Conservation (phyloP, 2,329 filamentous ascomycete species). For the Fusarium equiseti region DNA sequence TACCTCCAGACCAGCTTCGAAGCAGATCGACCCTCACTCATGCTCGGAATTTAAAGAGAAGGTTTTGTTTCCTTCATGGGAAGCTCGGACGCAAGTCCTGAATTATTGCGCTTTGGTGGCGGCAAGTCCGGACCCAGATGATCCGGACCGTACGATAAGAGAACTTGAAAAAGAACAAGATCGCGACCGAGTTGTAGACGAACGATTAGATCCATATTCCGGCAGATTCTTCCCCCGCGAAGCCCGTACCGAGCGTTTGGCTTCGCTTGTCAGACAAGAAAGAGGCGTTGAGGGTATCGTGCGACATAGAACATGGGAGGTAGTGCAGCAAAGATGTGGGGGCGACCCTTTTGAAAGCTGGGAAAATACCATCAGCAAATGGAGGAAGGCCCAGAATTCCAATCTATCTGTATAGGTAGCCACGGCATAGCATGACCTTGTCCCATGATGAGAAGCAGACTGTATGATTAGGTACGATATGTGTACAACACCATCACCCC, state of each 20-base stretch:
- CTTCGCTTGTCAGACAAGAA: conserved; percentile 79
- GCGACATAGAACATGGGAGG: conserved; percentile 81
- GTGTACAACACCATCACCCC: conserved; percentile 3
- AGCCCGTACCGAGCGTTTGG: conserved; percentile 82
- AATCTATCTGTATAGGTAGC: conserved; percentile 10
- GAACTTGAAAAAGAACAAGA: conserved; percentile 78
- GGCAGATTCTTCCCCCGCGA: conserved; percentile 84
- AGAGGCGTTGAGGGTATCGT: conserved; percentile 83
- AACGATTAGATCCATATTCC: conserved; percentile 92
- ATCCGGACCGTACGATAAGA: conserved; percentile 79
- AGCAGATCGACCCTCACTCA: conserved; percentile 68
- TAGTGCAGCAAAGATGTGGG: conserved; percentile 81
- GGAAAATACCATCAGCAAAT: conserved; percentile 73
- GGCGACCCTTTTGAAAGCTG: conserved; percentile 68
- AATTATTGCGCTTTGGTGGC: conserved; percentile 92
- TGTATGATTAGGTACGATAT: conserved; percentile 29
- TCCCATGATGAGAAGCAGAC: conserved; percentile 14
- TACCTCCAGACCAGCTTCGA: conserved; percentile 62
- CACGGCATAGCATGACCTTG: not conserved
- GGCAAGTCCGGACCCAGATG: conserved; percentile 86
- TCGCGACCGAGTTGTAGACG: conserved; percentile 81
- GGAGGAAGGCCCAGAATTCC: conserved; percentile 60
- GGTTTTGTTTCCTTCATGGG: conserved; percentile 90
- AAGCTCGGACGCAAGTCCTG: conserved; percentile 82
- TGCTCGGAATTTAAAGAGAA: conserved; percentile 81